These are phyloP conservation scores for Acacia concinna DNA, from an alignment of 331 rosid species.

Conservation along the genomic window DNA sequence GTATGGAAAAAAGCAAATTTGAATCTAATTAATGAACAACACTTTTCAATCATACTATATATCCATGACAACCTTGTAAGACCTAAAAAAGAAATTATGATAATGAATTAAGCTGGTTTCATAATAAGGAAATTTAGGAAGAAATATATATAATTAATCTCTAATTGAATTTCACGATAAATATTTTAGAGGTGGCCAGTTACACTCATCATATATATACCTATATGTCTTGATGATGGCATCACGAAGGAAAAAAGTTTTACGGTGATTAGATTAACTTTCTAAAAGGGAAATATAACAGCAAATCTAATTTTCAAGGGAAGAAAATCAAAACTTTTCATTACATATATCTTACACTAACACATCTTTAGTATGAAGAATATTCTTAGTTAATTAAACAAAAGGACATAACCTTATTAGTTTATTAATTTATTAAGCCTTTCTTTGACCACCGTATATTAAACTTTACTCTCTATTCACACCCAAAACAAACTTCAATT, in stretches of 20 bases:
- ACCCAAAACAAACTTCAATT: not conserved
- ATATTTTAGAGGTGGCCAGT: too few species aligned
- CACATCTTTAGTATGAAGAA: not conserved
- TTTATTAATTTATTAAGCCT: conserved; percentile 10
- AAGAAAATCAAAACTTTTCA: conserved; percentile 19
- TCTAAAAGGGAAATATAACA: not conserved
- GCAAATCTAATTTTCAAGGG: conserved; percentile 16
- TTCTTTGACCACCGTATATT: conserved; percentile 2
- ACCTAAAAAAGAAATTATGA: not conserved
- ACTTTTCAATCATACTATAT: not conserved
- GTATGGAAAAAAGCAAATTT: not conserved
- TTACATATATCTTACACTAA: not conserved
- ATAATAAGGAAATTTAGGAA: not conserved
- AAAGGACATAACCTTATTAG: conserved; percentile 16
- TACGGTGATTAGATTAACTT: conserved; percentile 14
- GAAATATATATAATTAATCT: not conserved
- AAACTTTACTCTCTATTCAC: conserved; percentile 27
- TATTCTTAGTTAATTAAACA: not conserved
- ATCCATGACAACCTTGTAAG: not conserved
- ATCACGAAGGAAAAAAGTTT: conserved; percentile 4
- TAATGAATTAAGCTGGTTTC: not conserved
- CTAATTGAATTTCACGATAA: not conserved
- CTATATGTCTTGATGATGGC: not conserved
- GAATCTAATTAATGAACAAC: too few species aligned
- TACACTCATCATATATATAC: too few species aligned